These are phyloP conservation scores for Macrolepiota albuminosa DNA, from an alignment of 768 basidiomycete species.

Conservation along the genomic window DNA sequence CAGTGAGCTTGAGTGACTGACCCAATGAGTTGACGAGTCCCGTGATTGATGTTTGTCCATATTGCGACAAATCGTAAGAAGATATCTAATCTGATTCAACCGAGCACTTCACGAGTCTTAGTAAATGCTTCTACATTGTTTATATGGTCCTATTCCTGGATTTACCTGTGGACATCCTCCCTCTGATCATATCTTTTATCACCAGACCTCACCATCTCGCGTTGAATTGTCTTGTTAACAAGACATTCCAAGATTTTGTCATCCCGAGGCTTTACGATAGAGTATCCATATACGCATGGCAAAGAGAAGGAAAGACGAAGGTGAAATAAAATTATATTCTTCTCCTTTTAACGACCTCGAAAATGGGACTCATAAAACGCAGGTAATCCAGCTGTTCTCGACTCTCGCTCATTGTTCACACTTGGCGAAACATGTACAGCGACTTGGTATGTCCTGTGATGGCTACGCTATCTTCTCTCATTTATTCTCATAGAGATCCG, in stretches of 20 bases:
- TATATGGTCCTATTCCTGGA: constrained; percentile 44
- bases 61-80: not conserved
- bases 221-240: constrained; percentile 51
- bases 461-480: not conserved
- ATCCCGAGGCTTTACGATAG: constrained; percentile 50
- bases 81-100: not conserved
- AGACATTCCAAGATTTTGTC: constrained; percentile 47
- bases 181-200: constrained; percentile 48
- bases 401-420: constrained; percentile 43
- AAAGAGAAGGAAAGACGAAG: constrained; percentile 58
- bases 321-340: constrained; percentile 25
- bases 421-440: constrained; percentile 12
- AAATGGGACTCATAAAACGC: not conserved
- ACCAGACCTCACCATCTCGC: constrained; percentile 49
- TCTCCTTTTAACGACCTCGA: not conserved
- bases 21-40: not conserved
- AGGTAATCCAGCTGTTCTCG: constrained; percentile 60
- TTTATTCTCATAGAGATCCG: constrained; percentile 50
- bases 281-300: constrained; percentile 66
- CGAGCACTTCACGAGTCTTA: not conserved
- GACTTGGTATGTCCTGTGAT: constrained; percentile 16
- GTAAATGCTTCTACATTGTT: not conserved
- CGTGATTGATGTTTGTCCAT: constrained; percentile 1
- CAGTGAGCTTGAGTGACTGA: not conserved
- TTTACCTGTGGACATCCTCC: constrained; percentile 64